A percentile compares a stretch with the other conserved stretches of the same genome.
phyloP scores from a whole-genome alignment of 805 yeast species.

The Cyberlindnera mississippiensis region DNA sequence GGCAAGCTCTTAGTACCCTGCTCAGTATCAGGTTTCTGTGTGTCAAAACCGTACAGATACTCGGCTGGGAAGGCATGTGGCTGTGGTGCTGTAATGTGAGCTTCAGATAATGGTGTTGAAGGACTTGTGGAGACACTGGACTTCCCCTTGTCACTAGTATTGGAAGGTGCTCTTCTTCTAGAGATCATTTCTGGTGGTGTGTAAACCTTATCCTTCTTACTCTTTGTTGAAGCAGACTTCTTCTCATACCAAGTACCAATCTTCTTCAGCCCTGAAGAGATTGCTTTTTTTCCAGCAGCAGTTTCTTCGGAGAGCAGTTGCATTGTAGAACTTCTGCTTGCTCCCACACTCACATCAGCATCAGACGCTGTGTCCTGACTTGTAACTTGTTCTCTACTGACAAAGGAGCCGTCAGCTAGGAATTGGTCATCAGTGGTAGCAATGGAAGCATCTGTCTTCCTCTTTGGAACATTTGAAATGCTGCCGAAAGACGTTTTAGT shows the following conservation, averaged over 20 bases:
- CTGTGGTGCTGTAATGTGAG: slow-evolving; percentile 23
- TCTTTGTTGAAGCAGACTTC: slow-evolving; percentile 25
- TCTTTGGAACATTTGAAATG: slow-evolving; percentile 6
- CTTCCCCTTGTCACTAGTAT: slow-evolving; percentile 11
- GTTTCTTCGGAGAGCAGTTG: slow-evolving; percentile 26
- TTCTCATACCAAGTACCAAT: slow-evolving; percentile 69
- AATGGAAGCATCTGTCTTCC: slow-evolving; percentile 23
- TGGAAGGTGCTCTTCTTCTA: slow-evolving; percentile 39
- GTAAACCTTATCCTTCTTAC: slow-evolving; percentile 8
- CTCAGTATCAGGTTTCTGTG: slow-evolving; percentile 15
- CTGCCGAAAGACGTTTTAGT: slow-evolving; percentile 7
- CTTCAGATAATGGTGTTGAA: neutral
- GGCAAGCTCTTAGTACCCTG: slow-evolving; percentile 12
- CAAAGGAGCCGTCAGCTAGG: slow-evolving; percentile 28
- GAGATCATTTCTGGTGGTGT: slow-evolving; percentile 67
- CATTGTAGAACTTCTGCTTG: slow-evolving; percentile 19
- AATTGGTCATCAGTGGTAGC: slow-evolving; percentile 28
- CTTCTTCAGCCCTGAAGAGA: slow-evolving; percentile 48
- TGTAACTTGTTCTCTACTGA: slow-evolving; percentile 11
- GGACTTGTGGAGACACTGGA: neutral
- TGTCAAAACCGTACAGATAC: slow-evolving; percentile 19
- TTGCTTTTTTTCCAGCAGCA: slow-evolving; percentile 33
- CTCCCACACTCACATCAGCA: slow-evolving; percentile 11
- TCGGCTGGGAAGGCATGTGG: slow-evolving; percentile 28
- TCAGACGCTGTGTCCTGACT: slow-evolving; percentile 14